These are phyloP conservation scores for Rehmannia glutinosa DNA, from an alignment of 257 asterid genomes.

Conservation along the genomic window DNA sequence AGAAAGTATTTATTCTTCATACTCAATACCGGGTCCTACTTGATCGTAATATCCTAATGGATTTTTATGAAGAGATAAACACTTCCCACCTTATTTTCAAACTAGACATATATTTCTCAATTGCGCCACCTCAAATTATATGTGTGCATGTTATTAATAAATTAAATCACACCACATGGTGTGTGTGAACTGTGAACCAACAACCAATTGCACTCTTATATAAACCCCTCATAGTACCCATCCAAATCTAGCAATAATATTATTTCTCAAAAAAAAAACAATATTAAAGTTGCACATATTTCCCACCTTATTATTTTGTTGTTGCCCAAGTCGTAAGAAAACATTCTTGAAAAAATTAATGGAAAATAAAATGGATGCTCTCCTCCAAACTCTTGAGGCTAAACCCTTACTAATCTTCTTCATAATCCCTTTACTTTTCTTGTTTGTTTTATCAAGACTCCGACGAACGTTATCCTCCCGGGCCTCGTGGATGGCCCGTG, in stretches of 20 bases:
- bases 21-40: background rate
- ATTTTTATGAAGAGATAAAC: slow-evolving; percentile 6
- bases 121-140: slow-evolving; percentile 6
- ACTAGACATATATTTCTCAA: background rate
- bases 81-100: slow-evolving; percentile 23
- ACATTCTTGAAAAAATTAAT: background rate
- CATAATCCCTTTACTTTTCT: slow-evolving; percentile 30
- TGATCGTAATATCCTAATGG: background rate
- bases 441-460: slow-evolving; percentile 23
- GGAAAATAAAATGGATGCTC: slow-evolving; percentile 8
- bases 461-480: slow-evolving; percentile 70
- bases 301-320: background rate
- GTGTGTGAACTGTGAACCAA: background rate
- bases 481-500: slow-evolving; percentile 78
- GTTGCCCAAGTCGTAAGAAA: background rate
- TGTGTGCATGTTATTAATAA: background rate
- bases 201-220: slow-evolving; percentile 16
- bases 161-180: background rate
- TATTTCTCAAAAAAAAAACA: too few species aligned
- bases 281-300: slow-evolving; percentile 15
- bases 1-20: background rate
- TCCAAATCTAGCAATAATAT: slow-evolving; percentile 18
- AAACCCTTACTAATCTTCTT: slow-evolving; percentile 23
- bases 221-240: slow-evolving; percentile 13
- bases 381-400: slow-evolving; percentile 20